A percentile compares a stretch with the other conserved stretches of the same genome.
These are phyloP conservation scores for Solanum rostratum DNA, from an alignment of 257 asterid genomes.

Conservation along the genomic window DNA sequence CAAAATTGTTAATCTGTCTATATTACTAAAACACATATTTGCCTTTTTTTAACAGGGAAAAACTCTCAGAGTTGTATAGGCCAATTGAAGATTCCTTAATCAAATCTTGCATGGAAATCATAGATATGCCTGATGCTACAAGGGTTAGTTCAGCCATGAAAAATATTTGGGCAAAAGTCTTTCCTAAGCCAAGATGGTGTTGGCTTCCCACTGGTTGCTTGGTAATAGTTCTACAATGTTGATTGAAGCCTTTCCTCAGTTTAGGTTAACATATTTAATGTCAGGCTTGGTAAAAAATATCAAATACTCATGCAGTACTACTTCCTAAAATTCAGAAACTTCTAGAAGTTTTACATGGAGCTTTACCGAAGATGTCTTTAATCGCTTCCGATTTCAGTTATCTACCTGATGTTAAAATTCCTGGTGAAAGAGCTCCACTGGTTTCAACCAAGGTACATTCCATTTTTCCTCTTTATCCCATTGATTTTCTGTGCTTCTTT, in stretches of 20 bases:
- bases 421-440: conserved; percentile 96
- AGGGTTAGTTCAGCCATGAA: conserved; percentile 26
- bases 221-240: conserved; percentile 23
- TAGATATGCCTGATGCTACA: conserved; percentile 50
- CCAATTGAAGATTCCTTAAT: conserved; percentile 69
- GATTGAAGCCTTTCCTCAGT: background rate
- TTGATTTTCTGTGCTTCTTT: background rate
- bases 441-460: conserved; percentile 77
- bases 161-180: conserved; percentile 45
- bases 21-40: background rate
- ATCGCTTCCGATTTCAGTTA: conserved; percentile 91
- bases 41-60: conserved; percentile 34
- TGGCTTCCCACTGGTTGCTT: conserved; percentile 98
- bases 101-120: conserved; percentile 60
- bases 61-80: conserved; percentile 60
- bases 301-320: conserved; percentile 6
- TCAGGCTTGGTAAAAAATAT: background rate
- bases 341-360: conserved; percentile 71
- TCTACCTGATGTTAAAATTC: conserved; percentile 84
- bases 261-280: background rate
- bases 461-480: background rate
- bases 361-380: conserved; percentile 97
- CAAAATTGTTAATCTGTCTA: background rate
- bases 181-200: conserved; percentile 86
- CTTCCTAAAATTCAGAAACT: conserved; percentile 62